These are phyloP conservation scores for Ailanthus altissimus DNA, from an alignment of 345 rosid genomes.

Conservation along the genomic window DNA sequence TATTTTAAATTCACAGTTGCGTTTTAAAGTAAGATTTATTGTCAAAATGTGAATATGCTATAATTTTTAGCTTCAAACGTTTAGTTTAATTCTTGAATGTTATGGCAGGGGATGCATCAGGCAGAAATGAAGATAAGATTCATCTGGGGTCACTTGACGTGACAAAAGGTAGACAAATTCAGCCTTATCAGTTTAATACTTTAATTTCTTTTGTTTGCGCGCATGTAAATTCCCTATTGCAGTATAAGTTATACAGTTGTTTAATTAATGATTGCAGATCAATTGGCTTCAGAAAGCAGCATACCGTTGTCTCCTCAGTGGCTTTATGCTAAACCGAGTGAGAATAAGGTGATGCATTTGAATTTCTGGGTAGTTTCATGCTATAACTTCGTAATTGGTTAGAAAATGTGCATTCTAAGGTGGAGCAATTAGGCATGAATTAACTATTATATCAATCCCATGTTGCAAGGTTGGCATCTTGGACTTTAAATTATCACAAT, in stretches of 20 bases:
- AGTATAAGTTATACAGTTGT: constrained; percentile 6
- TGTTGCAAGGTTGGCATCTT: background rate
- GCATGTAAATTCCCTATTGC: background rate
- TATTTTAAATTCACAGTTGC: background rate
- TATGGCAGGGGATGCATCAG: constrained; percentile 40
- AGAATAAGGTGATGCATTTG: constrained; percentile 49
- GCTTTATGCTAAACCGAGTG: constrained; percentile 80
- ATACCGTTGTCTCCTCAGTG: constrained; percentile 96
- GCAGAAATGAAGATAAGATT: constrained; percentile 47
- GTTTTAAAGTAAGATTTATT: background rate
- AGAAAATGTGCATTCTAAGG: too few relatives aligned
- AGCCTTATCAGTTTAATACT: background rate
- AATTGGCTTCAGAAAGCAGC: constrained; percentile 62
- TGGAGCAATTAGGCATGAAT: too few relatives aligned
- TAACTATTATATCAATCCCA: background rate
- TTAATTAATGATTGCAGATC: constrained; percentile 53
- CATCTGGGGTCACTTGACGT: constrained; percentile 38
- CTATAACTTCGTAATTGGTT: background rate
- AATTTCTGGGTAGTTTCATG: background rate
- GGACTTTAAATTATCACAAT: background rate
- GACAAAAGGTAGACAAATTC: constrained; percentile 40
- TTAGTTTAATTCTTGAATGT: constrained; percentile 11
- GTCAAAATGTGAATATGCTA: background rate
- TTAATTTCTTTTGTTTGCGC: background rate
- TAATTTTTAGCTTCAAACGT: background rate